Evolutionary conservation across 1,284 basidiomycete species (phyloP), one percentile per base, ranked within the genome.

Genomic region (Agroathelia rolfsii): DNA sequence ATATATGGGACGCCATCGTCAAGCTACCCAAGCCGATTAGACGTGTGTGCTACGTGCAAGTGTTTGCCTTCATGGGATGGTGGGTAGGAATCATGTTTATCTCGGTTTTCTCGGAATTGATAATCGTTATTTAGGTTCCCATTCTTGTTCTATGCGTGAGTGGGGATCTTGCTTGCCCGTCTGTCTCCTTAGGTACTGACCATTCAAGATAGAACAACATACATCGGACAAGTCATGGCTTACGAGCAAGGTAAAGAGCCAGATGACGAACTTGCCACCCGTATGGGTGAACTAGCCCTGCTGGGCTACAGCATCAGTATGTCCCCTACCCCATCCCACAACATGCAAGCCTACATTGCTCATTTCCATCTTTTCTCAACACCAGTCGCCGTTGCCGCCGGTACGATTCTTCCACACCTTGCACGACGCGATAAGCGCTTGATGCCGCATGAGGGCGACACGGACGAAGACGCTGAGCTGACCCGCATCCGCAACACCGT

Each of bases 61-160:
- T 92, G 9, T 89, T 88, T 54, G 87, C 88, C 2, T 92, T 89
- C 51, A 88, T 90, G 84, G 86, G 85, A 47, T 92, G 88, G 86
- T 75, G 49, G 38, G 71, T 61, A 9, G 15, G n/a, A 21, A 1
- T 8, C 7, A 19, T 26, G 4, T 20, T 16, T 18, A 14, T 25
- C 20, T 29, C 23, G 24, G 20, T 41, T 11, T 39, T 18, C 26
- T 37, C 12, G 4, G 33, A 6, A 24, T 23, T 7, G 11, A 17
- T n/a, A n/a, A n/a, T 19, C 14, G 35, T 24, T 38, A 17, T 30
- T 27, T 41, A 81, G 85, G 87, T 95, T 94, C 51, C 90, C 90
- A 0, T 93, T 93, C 61, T 63, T 96, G 21, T 95, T 95, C 59
- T 95, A 94, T 51, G 76, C 87, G 71, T 82, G 52, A 41, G 75